Evolutionary conservation across 2,329 filamentous ascomycete genomes (phyloP), one percentile per base, ranked within the genome.

Genomic region (Fusarium sp.): DNA sequence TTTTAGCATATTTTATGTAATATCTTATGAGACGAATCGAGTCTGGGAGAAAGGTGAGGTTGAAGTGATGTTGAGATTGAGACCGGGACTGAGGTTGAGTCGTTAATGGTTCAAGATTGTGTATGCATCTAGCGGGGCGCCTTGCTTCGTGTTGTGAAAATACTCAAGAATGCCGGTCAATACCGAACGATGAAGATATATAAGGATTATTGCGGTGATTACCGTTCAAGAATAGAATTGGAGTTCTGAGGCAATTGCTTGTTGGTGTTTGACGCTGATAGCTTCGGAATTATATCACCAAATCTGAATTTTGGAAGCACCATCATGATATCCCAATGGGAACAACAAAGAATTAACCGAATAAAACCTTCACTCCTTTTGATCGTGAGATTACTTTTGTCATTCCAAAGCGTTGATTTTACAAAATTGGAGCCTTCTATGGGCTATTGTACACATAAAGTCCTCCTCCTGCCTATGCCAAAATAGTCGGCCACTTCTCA

Each of bases 101-200:
- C 33, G 55, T 50, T 25, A 33, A 38, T 57, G 35, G 60, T 54
- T 60, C 35, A 55, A 65, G 53, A 64, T 66, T 53, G 61, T 57
- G 33, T 76, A 76, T 76, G 75, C 75, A 76, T 60, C 54, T 76
- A 76, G 46, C 75, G 75, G 75, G 75, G 74, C 47, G 20, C 22
- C 17, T 35, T 10, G 14, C 45, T 35, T 38, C 17, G n/a, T 47
- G 20, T n/a, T 27, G 31, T 15, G 8, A 22, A 42, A 68, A 68
- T 4, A 8, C 29, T 22, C 35, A 31, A 41, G 17, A 47, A 17
- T 41, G 7, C 14, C 35, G 18, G 18, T 13, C 38, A 22, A 12
- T 33, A 22, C 18, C 39, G 15, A 27, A 39, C 13, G 13, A 18
- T 11, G 8, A 18, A 22, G 39, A 47, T 4, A 29, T n/a, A 7